Evolutionary conservation across 306 rosid genomes (phyloP).

Genomic region (Cicer cuneatum): DNA sequence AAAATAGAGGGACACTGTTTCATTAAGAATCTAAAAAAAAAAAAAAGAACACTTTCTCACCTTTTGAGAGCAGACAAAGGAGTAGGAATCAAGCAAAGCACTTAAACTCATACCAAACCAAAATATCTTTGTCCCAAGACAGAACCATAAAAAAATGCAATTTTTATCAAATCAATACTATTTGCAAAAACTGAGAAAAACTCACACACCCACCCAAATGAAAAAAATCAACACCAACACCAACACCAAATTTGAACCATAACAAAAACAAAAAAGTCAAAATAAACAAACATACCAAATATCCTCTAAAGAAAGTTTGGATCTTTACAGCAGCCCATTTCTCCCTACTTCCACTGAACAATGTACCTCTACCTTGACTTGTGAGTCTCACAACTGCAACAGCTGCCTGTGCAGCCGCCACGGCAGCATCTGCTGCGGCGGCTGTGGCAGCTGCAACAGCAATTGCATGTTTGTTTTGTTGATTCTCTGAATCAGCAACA

Average conservation of each 20-base stretch:
- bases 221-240: background rate
- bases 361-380: constrained; percentile 63
- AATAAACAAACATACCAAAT: constrained; percentile 60
- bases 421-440: constrained; percentile 86
- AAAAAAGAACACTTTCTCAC: constrained; percentile 32
- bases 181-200: constrained; percentile 6
- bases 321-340: constrained; percentile 79
- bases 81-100: constrained; percentile 58
- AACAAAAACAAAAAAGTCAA: background rate
- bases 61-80: constrained; percentile 53
- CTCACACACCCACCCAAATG: constrained; percentile 26
- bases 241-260: constrained; percentile 17
- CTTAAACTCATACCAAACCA: constrained; percentile 45
- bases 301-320: constrained; percentile 89
- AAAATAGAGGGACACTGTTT: constrained; percentile 51
- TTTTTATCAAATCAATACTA: background rate
- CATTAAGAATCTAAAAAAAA: constrained; percentile 51
- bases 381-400: constrained; percentile 87
- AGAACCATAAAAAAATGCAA: constrained; percentile 34
- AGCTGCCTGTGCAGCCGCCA: constrained; percentile 90
- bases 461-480: constrained; percentile 90
- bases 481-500: constrained; percentile 63
- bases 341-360: constrained; percentile 67
- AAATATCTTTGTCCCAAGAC: constrained; percentile 24
- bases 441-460: constrained; percentile 99